Percentiles rank a stretch among this genome's conserved stretches.
Conservation (phyloP, 2,329 filamentous ascomycete genomes). For the Xylariaceae sp. region DNA sequence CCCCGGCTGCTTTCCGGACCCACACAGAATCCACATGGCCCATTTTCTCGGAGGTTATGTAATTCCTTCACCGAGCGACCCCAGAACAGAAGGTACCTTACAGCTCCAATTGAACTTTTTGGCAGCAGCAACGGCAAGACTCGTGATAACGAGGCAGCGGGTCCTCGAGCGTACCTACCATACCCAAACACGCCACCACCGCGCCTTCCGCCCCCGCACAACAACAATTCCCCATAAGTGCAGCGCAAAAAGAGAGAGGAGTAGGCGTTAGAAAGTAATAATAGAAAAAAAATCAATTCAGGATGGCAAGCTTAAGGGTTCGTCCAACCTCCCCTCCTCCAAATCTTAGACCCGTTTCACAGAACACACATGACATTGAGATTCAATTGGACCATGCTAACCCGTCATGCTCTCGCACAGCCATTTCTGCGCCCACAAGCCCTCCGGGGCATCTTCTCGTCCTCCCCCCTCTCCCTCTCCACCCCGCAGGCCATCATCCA, state of each 20-base stretch:
- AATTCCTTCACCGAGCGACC: slow-evolving; percentile 27
- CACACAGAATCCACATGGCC: not conserved
- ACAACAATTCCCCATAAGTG: not conserved
- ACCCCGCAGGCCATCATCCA: slow-evolving; percentile 3
- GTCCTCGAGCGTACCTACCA: not conserved
- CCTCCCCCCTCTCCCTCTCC: not conserved
- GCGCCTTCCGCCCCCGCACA: not conserved
- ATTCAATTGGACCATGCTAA: slow-evolving; percentile 2
- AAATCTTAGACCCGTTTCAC: no score
- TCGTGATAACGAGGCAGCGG: slow-evolving; percentile 7
- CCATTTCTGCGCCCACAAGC: slow-evolving; percentile 29
- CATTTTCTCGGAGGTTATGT: slow-evolving; percentile 24
- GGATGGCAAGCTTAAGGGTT: slow-evolving; percentile 28
- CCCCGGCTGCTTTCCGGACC: not conserved
- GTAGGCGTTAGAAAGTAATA: not conserved
- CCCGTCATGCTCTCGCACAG: slow-evolving; percentile 13
- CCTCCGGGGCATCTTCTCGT: slow-evolving; percentile 24
- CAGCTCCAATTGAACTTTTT: slow-evolving; percentile 25
- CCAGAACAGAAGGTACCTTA: not conserved
- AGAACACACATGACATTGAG: no score
- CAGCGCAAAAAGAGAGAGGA: slow-evolving; percentile 7
- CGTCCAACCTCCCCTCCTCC: slow-evolving; percentile 3
- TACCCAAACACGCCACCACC: not conserved
- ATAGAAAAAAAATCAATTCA: slow-evolving; percentile 6
- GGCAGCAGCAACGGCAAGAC: slow-evolving; percentile 7